Evolutionary conservation across 1,284 basidiomycete genomes (phyloP), one percentile per base, ranked within the genome.

Genomic region (Irpex sp.): DNA sequence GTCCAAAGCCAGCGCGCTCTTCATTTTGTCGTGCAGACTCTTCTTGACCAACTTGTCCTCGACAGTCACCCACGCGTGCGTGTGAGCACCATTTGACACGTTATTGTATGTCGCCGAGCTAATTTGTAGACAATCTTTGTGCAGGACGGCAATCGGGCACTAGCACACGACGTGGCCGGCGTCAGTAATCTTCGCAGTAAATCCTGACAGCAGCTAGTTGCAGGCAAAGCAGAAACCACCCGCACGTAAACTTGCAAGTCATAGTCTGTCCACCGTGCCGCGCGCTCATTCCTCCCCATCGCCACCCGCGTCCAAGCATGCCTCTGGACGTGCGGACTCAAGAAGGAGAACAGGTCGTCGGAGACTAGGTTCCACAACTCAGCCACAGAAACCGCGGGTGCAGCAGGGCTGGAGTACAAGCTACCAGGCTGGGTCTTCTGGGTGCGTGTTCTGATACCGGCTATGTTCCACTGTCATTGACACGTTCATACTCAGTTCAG

Each of bases 391-490:
- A 17, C 69, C 71, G 13, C 67, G 39, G 74, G 71, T 67, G 68
- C 69, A 68, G 64, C 66, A 85, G 66, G 90, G 86, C 67, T 86
- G 90, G 86, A 93, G 89, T 69, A 92, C 91, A n/a, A 93, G 90
- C 68, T 93, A 93, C 74, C 87, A 90, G 65, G 90, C 87, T 17
- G 91, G 90, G 39, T 89, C 89, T 33, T 92, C 90, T 13, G 84
- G 88, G 88, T 89, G 63, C 57, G 76, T 71, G n/a, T 26, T 53
- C 35, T 39, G 55, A n/a, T 61, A 8, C 57, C 50, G 60, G 57
- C 17, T 47, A 54, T 31, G 54, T 50, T 58, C 26, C 31, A 36
- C n/a, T 8, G 5, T 19, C 31, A 43, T 37, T 17, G 31, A 51
- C 59, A 51, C 35, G 39, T 47, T 59, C 19, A 35, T 55, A 15